Percentiles rank a stretch among this genome's conserved stretches.
These are phyloP conservation scores for Leptodermis oblonga DNA, from an alignment of 257 asterid species.

Conservation along the genomic window DNA sequence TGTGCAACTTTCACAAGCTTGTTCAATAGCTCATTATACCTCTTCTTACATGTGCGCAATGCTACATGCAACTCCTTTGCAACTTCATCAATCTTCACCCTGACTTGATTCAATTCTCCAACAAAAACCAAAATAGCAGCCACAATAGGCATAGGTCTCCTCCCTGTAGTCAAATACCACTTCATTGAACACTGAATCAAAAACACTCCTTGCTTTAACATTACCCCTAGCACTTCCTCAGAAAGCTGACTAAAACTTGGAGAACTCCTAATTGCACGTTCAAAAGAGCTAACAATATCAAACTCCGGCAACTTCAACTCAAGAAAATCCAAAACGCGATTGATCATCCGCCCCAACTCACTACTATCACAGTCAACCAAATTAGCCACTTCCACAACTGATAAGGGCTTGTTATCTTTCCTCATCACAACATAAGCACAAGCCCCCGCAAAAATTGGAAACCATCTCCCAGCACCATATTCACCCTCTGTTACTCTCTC, in stretches of 20 bases:
- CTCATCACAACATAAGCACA: slow-evolving; percentile 74
- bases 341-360: slow-evolving; percentile 69
- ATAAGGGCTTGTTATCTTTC: slow-evolving; percentile 40
- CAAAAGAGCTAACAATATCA: slow-evolving; percentile 51
- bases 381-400: slow-evolving; percentile 47
- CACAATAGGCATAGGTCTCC: slow-evolving; percentile 77
- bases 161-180: slow-evolving; percentile 82
- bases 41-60: slow-evolving; percentile 47
- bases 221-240: slow-evolving; percentile 36
- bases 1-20: slow-evolving; percentile 64
- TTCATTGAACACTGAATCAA: slow-evolving; percentile 80
- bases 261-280: slow-evolving; percentile 30
- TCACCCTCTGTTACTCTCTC: slow-evolving; percentile 56
- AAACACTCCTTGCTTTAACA: slow-evolving; percentile 74
- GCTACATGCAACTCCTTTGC: slow-evolving; percentile 50
- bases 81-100: slow-evolving; percentile 50
- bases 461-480: slow-evolving; percentile 75
- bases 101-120: slow-evolving; percentile 47
- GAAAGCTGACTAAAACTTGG: slow-evolving; percentile 34
- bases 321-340: slow-evolving; percentile 52
- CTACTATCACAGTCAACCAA: slow-evolving; percentile 48
- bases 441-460: slow-evolving; percentile 57
- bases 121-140: slow-evolving; percentile 73
- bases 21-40: slow-evolving; percentile 69
- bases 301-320: slow-evolving; percentile 61